These are phyloP conservation scores for Botrytis squamosa DNA, from an alignment of 2,329 filamentous ascomycete species.

Conservation along the genomic window DNA sequence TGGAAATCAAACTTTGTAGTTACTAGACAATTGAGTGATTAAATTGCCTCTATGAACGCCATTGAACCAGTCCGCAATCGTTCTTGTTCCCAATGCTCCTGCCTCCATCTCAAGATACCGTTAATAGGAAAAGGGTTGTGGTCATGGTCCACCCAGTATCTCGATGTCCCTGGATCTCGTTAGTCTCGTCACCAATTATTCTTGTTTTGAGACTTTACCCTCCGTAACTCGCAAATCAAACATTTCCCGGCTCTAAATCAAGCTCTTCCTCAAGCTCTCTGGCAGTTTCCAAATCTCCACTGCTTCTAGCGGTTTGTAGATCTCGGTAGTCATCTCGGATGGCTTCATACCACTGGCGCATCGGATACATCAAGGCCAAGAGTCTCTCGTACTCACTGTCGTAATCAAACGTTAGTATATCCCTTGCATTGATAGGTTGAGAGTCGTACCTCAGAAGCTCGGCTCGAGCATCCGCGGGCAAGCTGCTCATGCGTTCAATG, in stretches of 20 bases:
- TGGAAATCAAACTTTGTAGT: not conserved
- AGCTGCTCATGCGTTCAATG: not conserved
- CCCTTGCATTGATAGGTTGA: not conserved
- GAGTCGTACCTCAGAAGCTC: not conserved
- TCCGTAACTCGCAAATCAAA: not conserved
- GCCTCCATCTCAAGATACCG: not conserved
- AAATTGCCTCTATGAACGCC: not conserved
- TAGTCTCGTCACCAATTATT: too few relatives aligned
- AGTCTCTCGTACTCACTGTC: not conserved
- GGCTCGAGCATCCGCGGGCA: not conserved
- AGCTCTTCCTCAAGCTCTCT: not conserved
- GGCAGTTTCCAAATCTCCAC: not conserved
- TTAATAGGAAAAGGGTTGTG: not conserved
- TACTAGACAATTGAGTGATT: not conserved
- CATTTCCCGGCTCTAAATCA: not conserved
- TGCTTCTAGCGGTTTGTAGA: too few relatives aligned
- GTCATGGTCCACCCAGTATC: too few relatives aligned
- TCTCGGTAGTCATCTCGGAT: not conserved
- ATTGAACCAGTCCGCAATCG: fast-evolving
- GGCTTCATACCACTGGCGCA: not conserved
- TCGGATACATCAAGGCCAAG: not conserved
- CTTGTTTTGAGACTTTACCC: not conserved
- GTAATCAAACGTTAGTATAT: not conserved
- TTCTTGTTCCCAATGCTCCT: not conserved
- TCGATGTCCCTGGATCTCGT: too few relatives aligned